Percentiles rank a stretch among this genome's conserved stretches.
These are phyloP conservation scores for Jimgerdemannia flammicorona DNA, from an alignment of 192 early-diverging fungal genomes.

Conservation along the genomic window DNA sequence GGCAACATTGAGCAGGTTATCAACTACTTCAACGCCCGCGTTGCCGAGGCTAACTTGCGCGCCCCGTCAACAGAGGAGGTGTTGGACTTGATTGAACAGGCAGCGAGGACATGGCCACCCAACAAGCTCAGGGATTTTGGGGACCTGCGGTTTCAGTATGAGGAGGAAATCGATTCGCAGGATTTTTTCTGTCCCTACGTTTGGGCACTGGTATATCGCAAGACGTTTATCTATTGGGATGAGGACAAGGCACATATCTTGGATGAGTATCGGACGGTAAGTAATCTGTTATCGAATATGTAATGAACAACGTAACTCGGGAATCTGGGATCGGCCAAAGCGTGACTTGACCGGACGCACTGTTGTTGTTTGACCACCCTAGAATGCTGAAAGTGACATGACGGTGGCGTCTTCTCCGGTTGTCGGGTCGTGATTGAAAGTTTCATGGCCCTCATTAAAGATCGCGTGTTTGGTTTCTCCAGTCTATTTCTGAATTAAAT, in stretches of 20 bases:
- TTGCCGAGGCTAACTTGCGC: constrained; percentile 61
- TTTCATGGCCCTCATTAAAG: too few relatives aligned
- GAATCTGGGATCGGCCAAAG: background rate
- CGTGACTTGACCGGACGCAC: background rate
- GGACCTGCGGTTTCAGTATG: constrained; percentile 5
- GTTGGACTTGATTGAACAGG: constrained; percentile 57
- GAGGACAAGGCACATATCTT: constrained; percentile 46
- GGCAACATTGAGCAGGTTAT: constrained; percentile 66
- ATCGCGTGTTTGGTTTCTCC: too few relatives aligned
- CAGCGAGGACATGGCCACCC: constrained; percentile 59
- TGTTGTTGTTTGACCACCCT: background rate
- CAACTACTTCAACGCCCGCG: constrained; percentile 56
- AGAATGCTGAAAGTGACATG: background rate
- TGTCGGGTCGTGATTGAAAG: background rate
- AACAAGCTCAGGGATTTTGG: constrained; percentile 32
- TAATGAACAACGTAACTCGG: too few relatives aligned
- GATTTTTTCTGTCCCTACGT: constrained; percentile 70
- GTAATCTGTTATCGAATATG: background rate
- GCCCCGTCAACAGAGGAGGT: constrained; percentile 62
- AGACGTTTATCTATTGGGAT: constrained; percentile 68
- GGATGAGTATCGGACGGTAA: background rate
- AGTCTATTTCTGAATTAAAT: too few relatives aligned
- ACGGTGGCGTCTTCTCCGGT: background rate
- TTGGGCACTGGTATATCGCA: constrained; percentile 57
- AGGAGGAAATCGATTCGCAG: constrained; percentile 23